phyloP scores from a whole-genome alignment of 2,329 filamentous ascomycete species.

The Colletotrichum sp. region DNA sequence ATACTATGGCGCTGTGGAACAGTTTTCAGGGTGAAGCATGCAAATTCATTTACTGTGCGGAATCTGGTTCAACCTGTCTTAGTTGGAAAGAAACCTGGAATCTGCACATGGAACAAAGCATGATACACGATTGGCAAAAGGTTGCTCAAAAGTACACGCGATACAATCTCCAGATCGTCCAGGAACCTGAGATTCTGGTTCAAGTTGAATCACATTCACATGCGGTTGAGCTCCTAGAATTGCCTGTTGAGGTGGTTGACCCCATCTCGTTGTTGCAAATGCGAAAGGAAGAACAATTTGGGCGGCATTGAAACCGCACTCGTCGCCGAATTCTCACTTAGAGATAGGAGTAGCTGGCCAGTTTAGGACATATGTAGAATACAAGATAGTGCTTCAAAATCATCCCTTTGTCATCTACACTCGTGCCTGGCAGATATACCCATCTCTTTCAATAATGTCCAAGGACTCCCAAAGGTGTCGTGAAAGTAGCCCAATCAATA shows the following conservation, averaged over 20 bases:
- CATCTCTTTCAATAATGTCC: not conserved
- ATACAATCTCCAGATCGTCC: not conserved
- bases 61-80: not conserved
- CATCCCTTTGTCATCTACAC: not conserved
- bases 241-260: not conserved
- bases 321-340: not conserved
- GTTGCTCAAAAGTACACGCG: not conserved
- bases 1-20: conserved; percentile 38
- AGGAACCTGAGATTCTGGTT: not conserved
- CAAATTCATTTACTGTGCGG: conserved; percentile 34
- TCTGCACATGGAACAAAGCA: not conserved
- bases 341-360: not conserved
- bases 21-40: conserved; percentile 30
- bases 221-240: not conserved
- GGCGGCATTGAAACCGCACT: not conserved
- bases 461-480: conserved; percentile 34
- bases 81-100: conserved; percentile 1
- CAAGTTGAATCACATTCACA: not conserved
- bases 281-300: not conserved
- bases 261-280: not conserved
- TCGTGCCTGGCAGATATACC: not conserved
- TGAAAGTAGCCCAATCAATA: conserved; percentile 28
- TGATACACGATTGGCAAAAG: not conserved
- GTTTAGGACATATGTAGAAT: not conserved
- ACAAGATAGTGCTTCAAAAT: fast-evolving